Evolutionary conservation across 257 asterid species (phyloP), one percentile per base, ranked within the genome.

Genomic region (Ocimum tenuiflorum): DNA sequence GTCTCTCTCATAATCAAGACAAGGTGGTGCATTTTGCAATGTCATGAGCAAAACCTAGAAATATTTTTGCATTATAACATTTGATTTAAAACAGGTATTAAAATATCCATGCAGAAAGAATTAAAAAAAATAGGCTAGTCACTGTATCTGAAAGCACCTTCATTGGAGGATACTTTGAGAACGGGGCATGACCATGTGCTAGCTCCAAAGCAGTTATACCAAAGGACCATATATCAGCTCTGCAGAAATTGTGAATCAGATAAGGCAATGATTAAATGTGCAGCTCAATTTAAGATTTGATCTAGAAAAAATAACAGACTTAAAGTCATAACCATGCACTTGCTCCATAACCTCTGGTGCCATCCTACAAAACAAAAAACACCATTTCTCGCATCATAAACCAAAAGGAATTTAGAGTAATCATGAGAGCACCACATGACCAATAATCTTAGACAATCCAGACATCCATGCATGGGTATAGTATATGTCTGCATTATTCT

Each of bases 331-430:
- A 72, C 99, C 99, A 75, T 86, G 94, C 75, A 86, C 46, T 65
- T 86, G 97, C 84, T 90, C 97, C 99, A 94, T 90, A 63, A 94
- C 97, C 84, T 94, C 99, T 0, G 99, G 99, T 27, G 99, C 97
- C 99, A 94, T 94, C 99, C 99, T 94, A 77, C 46, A 81, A 73
- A 74, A 63, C 62, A 74, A 11, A n/a, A 75, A 61, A 72, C 38
- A 58, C 42, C 22, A 72, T 27, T 53, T 47, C 33, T 43, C 70
- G 50, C 12, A 9, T 69, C 61, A 67, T 46, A 39, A 54, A 45
- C 63, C 59, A 53, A 61, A 53, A 68, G 46, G 38, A 57, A 50
- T 49, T 18, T 27, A 55, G 46, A 58, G 48, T 69, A 15, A 35
- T 19, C 50, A 35, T 46, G 63, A 42, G 23, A 61, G 76, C 51